Evolutionary conservation across 1,139 yeast genomes (phyloP), one percentile per base, ranked within the genome.

Genomic region (Zygoascus hellenicus): DNA sequence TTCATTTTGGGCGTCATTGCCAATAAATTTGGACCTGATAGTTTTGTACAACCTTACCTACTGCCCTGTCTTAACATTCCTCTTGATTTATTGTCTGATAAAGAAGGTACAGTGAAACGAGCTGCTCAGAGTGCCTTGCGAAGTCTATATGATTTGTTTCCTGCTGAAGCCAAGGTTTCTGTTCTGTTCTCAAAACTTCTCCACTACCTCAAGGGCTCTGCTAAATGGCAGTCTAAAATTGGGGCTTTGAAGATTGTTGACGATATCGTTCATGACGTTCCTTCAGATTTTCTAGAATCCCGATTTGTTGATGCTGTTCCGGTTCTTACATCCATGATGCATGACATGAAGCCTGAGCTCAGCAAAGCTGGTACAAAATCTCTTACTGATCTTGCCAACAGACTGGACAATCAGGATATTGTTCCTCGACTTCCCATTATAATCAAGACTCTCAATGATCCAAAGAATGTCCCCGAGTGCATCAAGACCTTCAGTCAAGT

Each of bases 331-430:
- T 95, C 87, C 66, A 77, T 83, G 68, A 80, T 96, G 56, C 92
- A 95, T 51, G 98, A 92, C 68, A 88, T 92, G 76, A 92, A 92
- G 71, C 96, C 97, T 1, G 98, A 92, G 69, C 76, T 92, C 52
- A 88, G 97, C 37, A 83, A 85, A 60, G 88, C 81, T 53, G 97
- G 97, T 56, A 72, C 81, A 56, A 75, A 76, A 56, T 75, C 87
- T 11, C 74, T 89, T 66, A 76, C 78, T 44, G 77, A 76, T 50
- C 87, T 84, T 59, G 95, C 90, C 54, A 77, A 79, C 58, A 84
- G 86, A 45, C 75, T 92, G 58, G 98, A 92, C 67, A 92, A 92
- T 69, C 81, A 89, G 69, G 98, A 92, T 71, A 78, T 92, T 61
- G 80, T 82, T 49, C 89, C 92, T 58, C 85, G 95, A 65, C 83